Evolutionary conservation across 2,329 filamentous ascomycete species (phyloP).

Genomic region (Penicillium sp.): DNA sequence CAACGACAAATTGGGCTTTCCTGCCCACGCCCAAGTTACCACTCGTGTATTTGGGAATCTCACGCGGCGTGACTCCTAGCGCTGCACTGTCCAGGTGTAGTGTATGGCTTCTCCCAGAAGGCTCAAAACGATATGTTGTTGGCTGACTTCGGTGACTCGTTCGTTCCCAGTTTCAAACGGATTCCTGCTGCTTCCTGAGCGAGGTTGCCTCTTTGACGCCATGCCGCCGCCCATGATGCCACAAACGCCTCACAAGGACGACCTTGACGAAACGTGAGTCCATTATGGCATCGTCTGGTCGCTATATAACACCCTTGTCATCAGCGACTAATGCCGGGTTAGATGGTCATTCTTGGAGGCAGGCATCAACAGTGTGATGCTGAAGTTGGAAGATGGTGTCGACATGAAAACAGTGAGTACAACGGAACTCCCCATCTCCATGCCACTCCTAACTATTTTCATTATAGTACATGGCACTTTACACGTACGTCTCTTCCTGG

Average conservation of each 20-base stretch:
- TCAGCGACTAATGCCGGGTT: constrained; percentile 17
- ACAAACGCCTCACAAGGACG: constrained; percentile 51
- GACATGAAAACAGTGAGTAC: constrained; percentile 72
- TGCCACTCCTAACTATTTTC: neutral
- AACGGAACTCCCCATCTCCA: constrained; percentile 12
- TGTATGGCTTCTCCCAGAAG: constrained; percentile 1
- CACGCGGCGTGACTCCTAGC: constrained; percentile 15
- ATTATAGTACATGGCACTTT: constrained; percentile 82
- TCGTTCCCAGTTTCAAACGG: neutral
- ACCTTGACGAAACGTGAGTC: constrained; percentile 57
- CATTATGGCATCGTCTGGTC: neutral
- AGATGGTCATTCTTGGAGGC: constrained; percentile 87
- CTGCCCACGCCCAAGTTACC: neutral
- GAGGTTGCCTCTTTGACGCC: constrained; percentile 8
- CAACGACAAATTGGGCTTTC: neutral
- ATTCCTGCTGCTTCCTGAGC: neutral
- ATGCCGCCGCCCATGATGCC: constrained; percentile 39
- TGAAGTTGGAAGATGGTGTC: constrained; percentile 81
- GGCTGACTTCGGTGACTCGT: neutral
- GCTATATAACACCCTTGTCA: neutral
- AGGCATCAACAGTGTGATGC: constrained; percentile 90
- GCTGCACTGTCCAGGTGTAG: constrained; percentile 10
- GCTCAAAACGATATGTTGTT: neutral
- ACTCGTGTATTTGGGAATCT: neutral
- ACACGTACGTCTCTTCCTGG: constrained; percentile 56